phyloP scores from a whole-genome alignment of 2,329 filamentous ascomycete species.

The Scleromitrula shiraiana region DNA sequence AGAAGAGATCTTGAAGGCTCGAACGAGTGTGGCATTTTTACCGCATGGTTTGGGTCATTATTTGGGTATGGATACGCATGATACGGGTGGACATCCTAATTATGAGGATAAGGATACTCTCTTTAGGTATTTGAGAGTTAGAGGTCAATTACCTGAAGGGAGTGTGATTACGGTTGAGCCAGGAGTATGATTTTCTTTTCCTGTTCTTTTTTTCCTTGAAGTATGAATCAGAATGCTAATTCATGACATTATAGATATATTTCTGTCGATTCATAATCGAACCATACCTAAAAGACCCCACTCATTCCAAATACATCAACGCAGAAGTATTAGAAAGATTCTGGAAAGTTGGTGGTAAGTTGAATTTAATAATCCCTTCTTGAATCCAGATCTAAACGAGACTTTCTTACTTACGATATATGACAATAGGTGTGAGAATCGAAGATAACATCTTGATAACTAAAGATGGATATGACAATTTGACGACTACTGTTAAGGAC shows the following conservation, averaged over 20 bases:
- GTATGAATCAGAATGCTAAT: neutral
- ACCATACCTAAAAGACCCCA: conserved; percentile 65
- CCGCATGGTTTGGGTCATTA: conserved; percentile 89
- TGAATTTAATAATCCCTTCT: neutral
- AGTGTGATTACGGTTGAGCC: conserved; percentile 93
- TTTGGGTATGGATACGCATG: conserved; percentile 87
- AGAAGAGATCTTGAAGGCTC: conserved; percentile 65
- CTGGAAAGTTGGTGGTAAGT: conserved; percentile 62
- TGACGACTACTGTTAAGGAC: conserved; percentile 65
- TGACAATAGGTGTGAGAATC: conserved; percentile 42
- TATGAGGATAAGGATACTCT: conserved; percentile 72
- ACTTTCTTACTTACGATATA: neutral
- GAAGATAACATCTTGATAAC: conserved; percentile 71
- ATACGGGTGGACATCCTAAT: conserved; percentile 71
- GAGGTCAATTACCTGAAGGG: conserved; percentile 65
- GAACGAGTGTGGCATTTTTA: conserved; percentile 85
- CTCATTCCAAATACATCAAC: conserved; percentile 71
- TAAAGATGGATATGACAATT: conserved; percentile 58
- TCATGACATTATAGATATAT: conserved; percentile 53
- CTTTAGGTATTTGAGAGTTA: conserved; percentile 79
- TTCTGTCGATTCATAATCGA: conserved; percentile 86
- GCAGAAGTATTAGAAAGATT: conserved; percentile 64
- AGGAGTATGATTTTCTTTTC: conserved; percentile 52
- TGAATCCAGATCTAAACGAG: no score
- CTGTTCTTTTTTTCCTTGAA: neutral